Evolutionary conservation across 108 stramenopile species (phyloP).

Genomic region (Cyclostephanos tholiformis): DNA sequence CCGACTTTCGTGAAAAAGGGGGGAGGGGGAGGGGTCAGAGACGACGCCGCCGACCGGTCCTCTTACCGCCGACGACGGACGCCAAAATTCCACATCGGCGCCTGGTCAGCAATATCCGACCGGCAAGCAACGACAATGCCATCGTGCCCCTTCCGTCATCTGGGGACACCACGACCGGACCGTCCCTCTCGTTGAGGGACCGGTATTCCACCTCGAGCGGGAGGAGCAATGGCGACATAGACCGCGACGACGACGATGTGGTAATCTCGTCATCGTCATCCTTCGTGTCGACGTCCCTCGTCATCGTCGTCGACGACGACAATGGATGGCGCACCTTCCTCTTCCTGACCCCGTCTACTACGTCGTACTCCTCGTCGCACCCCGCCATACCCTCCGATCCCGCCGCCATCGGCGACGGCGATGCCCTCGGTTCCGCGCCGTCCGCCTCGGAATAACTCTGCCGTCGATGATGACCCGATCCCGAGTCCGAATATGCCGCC

Average conservation of each 20-base stretch:
- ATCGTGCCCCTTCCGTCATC: not conserved
- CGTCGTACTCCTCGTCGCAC: too few species aligned
- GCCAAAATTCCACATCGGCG: conserved; percentile 66
- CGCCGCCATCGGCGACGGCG: too few species aligned
- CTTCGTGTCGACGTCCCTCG: too few species aligned
- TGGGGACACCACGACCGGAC: too few species aligned
- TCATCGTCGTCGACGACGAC: too few species aligned
- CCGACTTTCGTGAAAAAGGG: too few species aligned
- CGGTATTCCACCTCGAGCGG: conserved; percentile 34
- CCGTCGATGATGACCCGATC: too few species aligned
- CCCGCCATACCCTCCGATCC: too few species aligned
- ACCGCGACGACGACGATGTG: too few species aligned
- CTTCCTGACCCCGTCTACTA: not conserved
- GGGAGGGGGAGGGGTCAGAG: too few species aligned
- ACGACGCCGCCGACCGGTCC: conserved; percentile 40
- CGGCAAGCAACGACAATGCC: conserved; percentile 30
- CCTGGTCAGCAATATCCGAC: conserved; percentile 46
- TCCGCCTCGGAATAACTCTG: not conserved
- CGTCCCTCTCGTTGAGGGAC: not conserved
- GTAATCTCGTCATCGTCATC: too few species aligned
- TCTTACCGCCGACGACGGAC: conserved; percentile 65
- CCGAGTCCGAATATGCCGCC: conserved; percentile 18
- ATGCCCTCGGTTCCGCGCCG: too few species aligned
- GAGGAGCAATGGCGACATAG: not conserved
- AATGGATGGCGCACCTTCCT: not conserved